Base-by-base conservation (phyloP, 2,329 filamentous ascomycete species). In the Fusarium staphyleae region DNA sequence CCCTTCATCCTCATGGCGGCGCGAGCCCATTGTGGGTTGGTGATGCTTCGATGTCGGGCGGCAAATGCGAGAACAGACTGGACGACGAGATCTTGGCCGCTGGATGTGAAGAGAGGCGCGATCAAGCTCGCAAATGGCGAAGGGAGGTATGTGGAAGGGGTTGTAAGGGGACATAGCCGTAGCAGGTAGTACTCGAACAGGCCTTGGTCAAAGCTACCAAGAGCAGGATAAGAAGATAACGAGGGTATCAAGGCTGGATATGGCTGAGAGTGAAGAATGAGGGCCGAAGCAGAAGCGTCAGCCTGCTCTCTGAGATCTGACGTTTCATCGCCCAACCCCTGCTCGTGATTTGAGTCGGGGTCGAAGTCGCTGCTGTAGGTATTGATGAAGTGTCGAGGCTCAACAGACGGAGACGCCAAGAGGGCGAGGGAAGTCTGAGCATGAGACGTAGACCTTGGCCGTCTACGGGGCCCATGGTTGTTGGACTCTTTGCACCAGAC, bases 401-500 rank as follows among this genome's bases (percentile, higher is more conserved):
- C 52, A 46, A 58, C 5, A 3, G 30, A 41, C 4, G 48, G 52
- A 2, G 19, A 19, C n/a, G 26, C 19, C 11, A 59, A 13, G 12
- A 30, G 16, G 6, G 18, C 15, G 2, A 44, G 42, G n/a, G 48
- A 39, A 0, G 37, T 19, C 9, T 45, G 37, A 16, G 40, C 26
- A 1, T 47, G 28, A 22, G 19, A 58, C 1, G 35, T 18, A 22
- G 19, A 58, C 1, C 35, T 18, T 3, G 34, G 39, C 1, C 48
- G 29, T 8, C 30, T 45, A 8, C 34, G 44, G 0, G 47, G 26
- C 6, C 5, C 28, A 29, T n/a, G n/a, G 19, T 47, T 29, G 11
- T 37, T n/a, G 12, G 8, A 30, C 30, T 53, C 52, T 14, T 69
- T 70, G 4, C 58, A 50, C 69, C 68, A 71, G 11, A 69, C 66